These are phyloP conservation scores for Hypoxylon sp. DNA, from an alignment of 2,329 filamentous ascomycete species.

Conservation along the genomic window DNA sequence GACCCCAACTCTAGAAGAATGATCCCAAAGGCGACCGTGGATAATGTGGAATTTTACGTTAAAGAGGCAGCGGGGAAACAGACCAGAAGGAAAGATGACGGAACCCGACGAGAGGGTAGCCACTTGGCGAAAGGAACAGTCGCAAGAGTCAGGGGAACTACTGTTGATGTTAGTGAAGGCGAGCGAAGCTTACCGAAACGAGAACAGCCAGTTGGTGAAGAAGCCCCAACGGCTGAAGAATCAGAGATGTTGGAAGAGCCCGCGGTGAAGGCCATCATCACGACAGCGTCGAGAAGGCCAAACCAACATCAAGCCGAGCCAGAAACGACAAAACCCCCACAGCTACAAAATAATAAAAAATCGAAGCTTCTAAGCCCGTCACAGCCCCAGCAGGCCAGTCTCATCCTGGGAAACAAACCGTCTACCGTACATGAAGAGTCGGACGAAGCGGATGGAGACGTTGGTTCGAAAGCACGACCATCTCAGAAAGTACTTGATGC, in stretches of 20 bases:
- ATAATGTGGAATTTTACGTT: conserved; percentile 57
- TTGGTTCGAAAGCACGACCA: conserved; percentile 22
- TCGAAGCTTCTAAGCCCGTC: conserved; percentile 11
- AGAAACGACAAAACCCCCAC: conserved; percentile 13
- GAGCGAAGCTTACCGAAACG: conserved; percentile 31
- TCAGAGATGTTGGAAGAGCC: conserved; percentile 39
- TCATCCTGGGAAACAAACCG: conserved; percentile 54
- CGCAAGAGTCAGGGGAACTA: conserved; percentile 62
- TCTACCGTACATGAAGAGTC: conserved; percentile 61
- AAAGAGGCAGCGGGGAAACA: conserved; percentile 56
- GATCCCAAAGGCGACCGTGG: conserved; percentile 57
- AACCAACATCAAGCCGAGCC: conserved; percentile 15
- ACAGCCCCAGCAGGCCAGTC: conserved; percentile 8
- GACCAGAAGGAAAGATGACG: conserved; percentile 54
- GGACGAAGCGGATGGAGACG: conserved; percentile 53
- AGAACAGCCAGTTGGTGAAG: conserved; percentile 35
- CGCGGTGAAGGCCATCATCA: conserved; percentile 38
- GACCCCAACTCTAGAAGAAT: conserved; percentile 75
- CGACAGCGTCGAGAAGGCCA: conserved; percentile 36
- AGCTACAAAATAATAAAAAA: conserved; percentile 1
- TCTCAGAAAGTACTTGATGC: conserved; percentile 47
- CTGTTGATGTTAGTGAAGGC: conserved; percentile 53
- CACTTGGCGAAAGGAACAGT: conserved; percentile 66
- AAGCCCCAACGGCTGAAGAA: conserved; percentile 25
- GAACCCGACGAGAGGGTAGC: conserved; percentile 56